Conservation (phyloP, 371 early-diverging fungal genomes). For the Mycotypha africana region DNA sequence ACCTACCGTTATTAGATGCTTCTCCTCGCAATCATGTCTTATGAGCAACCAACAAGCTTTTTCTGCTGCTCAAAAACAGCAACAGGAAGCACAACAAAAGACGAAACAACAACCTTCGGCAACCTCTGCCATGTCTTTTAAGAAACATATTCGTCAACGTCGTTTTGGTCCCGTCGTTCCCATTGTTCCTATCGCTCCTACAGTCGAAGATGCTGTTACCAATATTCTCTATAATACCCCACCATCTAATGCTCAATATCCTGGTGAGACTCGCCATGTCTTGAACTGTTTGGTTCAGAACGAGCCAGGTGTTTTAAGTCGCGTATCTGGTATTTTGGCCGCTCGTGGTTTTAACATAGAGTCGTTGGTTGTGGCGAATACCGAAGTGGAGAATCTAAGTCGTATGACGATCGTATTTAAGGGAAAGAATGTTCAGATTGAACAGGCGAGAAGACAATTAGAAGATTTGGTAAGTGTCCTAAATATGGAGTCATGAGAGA, state of each 20-base stretch:
- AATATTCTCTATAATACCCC: slow-evolving; percentile 94
- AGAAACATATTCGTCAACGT: slow-evolving; percentile 49
- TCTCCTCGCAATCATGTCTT: slow-evolving; percentile 19
- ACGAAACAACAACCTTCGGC: slow-evolving; percentile 25
- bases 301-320: slow-evolving; percentile 93
- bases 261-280: slow-evolving; percentile 71
- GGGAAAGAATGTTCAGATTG: slow-evolving; percentile 79
- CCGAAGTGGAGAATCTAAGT: slow-evolving; percentile 88
- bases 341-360: slow-evolving; percentile 97
- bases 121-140: slow-evolving; percentile 55
- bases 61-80: too few relatives aligned
- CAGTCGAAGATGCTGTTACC: slow-evolving; percentile 82
- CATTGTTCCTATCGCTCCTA: slow-evolving; percentile 28
- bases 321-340: slow-evolving; percentile 91
- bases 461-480: slow-evolving; percentile 86
- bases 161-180: slow-evolving; percentile 49
- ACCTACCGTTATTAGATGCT: too few relatives aligned
- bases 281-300: slow-evolving; percentile 93
- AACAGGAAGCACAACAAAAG: too few relatives aligned
- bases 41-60: too few relatives aligned
- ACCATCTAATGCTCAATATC: slow-evolving; percentile 37
- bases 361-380: slow-evolving; percentile 89
- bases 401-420: slow-evolving; percentile 94
- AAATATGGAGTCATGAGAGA: not conserved
- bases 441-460: slow-evolving; percentile 90